Conservation (phyloP, 1,284 basidiomycete species). For the Pseudozyma tsukubaensis region DNA sequence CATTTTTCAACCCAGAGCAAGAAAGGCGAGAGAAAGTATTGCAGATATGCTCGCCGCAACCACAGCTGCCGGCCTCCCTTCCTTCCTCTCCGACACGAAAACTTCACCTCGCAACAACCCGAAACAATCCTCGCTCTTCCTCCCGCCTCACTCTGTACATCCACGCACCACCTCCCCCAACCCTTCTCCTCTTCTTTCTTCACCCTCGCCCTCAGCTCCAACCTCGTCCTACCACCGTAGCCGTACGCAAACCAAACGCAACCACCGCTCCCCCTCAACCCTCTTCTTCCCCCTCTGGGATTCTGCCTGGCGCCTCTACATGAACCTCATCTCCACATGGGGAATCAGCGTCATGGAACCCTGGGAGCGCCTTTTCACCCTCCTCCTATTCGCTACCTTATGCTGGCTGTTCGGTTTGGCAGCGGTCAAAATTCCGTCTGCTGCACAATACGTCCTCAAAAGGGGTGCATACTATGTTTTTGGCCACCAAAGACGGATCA, state of each 20-base stretch:
- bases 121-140: not conserved
- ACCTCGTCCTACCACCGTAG: not conserved
- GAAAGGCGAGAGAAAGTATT: not conserved
- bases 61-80: slow-evolving; percentile 1
- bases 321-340: slow-evolving; percentile 8
- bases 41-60: slow-evolving; percentile 5
- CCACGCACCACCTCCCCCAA: not conserved
- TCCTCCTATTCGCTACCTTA: slow-evolving; percentile 4
- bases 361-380: slow-evolving; percentile 21
- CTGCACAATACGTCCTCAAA: not conserved
- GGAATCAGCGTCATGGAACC: slow-evolving; percentile 23
- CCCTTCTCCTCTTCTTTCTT: not conserved
- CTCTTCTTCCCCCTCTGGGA: not conserved
- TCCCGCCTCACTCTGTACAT: not conserved
- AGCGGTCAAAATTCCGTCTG: not conserved
- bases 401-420: not conserved
- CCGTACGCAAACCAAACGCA: not conserved
- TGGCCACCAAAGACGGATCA: not conserved
- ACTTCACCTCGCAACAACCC: not conserved
- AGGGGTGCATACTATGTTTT: slow-evolving; percentile 2
- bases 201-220: not conserved
- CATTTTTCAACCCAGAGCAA: no score
- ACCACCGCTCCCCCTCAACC: not conserved
- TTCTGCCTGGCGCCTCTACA: slow-evolving; percentile 2
- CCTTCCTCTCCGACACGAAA: not conserved